Percentiles rank a stretch among this genome's conserved stretches.
Conservation (phyloP, 495 filamentous ascomycete genomes). For the Lindgomyces ingoldianus region DNA sequence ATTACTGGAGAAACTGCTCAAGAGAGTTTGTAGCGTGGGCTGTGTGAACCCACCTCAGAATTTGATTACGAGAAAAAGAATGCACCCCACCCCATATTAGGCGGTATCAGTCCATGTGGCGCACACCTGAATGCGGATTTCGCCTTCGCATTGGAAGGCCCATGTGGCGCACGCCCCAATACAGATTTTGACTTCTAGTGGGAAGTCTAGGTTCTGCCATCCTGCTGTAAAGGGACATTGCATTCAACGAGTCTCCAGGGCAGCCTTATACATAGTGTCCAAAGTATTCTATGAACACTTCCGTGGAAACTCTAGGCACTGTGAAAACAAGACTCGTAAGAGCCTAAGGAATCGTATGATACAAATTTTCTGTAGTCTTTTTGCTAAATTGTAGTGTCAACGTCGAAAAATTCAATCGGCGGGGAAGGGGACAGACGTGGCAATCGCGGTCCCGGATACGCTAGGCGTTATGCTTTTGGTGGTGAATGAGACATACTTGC, state of each 20-base stretch:
- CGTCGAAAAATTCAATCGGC: not conserved
- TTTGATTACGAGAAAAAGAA: not conserved
- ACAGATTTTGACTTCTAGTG: too few species aligned
- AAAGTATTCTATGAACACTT: not conserved
- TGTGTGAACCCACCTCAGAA: not conserved
- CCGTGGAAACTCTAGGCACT: not conserved
- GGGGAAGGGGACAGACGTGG: too few species aligned
- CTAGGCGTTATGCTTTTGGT: too few species aligned
- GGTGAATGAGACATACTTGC: conserved; percentile 3
- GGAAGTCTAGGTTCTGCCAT: too few species aligned
- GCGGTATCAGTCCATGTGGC: not conserved
- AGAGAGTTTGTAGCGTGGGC: not conserved
- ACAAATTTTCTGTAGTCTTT: conserved; percentile 10
- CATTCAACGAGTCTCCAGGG: not conserved
- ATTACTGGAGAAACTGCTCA: not conserved
- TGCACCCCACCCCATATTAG: not conserved
- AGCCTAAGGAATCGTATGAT: conserved; percentile 14
- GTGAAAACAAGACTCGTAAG: conserved; percentile 7
- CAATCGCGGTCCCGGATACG: too few species aligned
- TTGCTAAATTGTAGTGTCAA: not conserved
- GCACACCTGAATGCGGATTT: too few species aligned
- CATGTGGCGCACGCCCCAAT: not conserved
- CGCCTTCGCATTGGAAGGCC: too few species aligned
- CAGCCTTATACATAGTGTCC: conserved; percentile 7
- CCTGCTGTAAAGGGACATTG: too few species aligned